Percentiles rank a stretch among this genome's conserved stretches.
These are phyloP conservation scores for Verticillium tricorpus DNA, from an alignment of 2,329 filamentous ascomycete species.

Conservation along the genomic window DNA sequence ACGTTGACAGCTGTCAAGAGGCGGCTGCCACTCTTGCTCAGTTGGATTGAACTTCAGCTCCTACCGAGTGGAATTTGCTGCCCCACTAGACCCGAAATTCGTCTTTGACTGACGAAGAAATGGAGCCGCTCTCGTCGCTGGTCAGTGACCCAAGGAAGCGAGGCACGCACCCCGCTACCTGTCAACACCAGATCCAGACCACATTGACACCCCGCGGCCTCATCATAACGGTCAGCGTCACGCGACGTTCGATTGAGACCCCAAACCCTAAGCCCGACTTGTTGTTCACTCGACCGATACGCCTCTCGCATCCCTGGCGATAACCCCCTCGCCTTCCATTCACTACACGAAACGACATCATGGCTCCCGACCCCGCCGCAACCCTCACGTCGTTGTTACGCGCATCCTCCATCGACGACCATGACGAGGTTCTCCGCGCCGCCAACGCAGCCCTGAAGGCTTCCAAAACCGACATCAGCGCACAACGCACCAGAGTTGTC, in stretches of 20 bases:
- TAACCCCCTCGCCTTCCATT: not conserved
- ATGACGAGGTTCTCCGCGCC: slow-evolving; percentile 66
- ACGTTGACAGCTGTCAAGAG: not conserved
- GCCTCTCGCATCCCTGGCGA: not conserved
- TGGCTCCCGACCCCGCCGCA: slow-evolving; percentile 42
- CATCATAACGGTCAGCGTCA: not conserved
- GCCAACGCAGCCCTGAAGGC: slow-evolving; percentile 58
- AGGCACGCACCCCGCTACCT: not conserved
- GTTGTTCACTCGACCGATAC: not conserved
- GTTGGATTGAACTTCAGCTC: not conserved
- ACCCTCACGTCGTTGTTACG: slow-evolving; percentile 51
- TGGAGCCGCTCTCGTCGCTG: not conserved
- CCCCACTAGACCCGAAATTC: slow-evolving; percentile 2
- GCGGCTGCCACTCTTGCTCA: not conserved
- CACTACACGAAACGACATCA: slow-evolving; percentile 21
- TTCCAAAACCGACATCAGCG: slow-evolving; percentile 53
- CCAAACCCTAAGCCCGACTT: not conserved
- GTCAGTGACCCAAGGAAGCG: not conserved
- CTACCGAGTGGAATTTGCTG: not conserved
- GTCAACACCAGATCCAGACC: not conserved
- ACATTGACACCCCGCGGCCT: not conserved
- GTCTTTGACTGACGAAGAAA: not conserved
- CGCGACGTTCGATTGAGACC: not conserved
- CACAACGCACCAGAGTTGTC: slow-evolving; percentile 66
- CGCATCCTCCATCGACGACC: slow-evolving; percentile 58